Evolutionary conservation across 768 basidiomycete genomes (phyloP), one percentile per base, ranked within the genome.

Genomic region (Tulasnella sp.): DNA sequence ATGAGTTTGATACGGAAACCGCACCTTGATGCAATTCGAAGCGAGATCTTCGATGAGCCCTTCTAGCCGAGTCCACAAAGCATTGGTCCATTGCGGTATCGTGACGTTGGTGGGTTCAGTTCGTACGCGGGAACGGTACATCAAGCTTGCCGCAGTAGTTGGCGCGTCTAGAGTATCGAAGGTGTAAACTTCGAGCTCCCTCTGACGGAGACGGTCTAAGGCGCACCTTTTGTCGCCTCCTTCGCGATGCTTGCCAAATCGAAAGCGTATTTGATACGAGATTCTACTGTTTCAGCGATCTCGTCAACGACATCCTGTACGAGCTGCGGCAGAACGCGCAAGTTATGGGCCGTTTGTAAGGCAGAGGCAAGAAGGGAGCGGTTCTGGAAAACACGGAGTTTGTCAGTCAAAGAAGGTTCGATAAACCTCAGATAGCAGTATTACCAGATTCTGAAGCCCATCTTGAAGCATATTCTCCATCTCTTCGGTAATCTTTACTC

Each of bases 291-390:
- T 73, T 94, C 92, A 27, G 92, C 94, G 9, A 98, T 86, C 84
- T 97, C 95, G 7, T 86, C 85, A 24, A 98, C 86, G 2, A 99
- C 89, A 75, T 90, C 90, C 79, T 92, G 90, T 5, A 98, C 94
- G 8, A 98, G 89, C 36, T 91, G 89, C 0, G 97, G 94, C 16
- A 99, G 88, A 21, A 94, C 89, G 39, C 93, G 89, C 19, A 99
- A 89, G 84, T 98, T 99, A 85, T 95, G 94, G 5, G 97, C 96
- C 1, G 96, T 98, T 87, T 99, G 98, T 18, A 99, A 88, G 0
- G 97, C 95, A 0, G 95, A 96, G 0, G 97, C 95, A 1, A 99
- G 89, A 24, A 97, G 86, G 1, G 95, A 91, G 86, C 95, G 96
- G 83, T 99, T 94, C 96, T 98, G 81, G 8, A 16, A 2, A 21